Evolutionary conservation across 768 basidiomycete genomes (phyloP).

Genomic region (Boletus edulis): DNA sequence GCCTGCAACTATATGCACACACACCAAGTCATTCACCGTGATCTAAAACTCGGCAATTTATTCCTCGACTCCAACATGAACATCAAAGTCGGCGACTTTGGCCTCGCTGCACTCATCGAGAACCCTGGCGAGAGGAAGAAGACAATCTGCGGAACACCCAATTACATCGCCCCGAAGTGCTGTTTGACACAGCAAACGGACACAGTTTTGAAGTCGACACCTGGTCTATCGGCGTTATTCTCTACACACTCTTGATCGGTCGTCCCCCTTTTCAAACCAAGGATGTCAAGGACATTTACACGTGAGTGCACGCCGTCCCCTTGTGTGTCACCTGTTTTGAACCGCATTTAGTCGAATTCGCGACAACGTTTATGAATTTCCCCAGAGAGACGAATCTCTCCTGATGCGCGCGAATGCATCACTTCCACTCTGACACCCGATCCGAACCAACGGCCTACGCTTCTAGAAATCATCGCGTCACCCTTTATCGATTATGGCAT

Average conservation of each 20-base stretch:
- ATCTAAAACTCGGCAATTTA: conserved; percentile 94
- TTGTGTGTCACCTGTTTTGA: neutral
- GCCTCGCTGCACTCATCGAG: conserved; percentile 94
- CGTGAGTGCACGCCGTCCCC: conserved; percentile 45
- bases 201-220: conserved; percentile 99
- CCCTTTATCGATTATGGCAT: conserved; percentile 80
- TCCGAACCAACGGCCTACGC: conserved; percentile 76
- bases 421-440: conserved; percentile 82
- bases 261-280: conserved; percentile 99
- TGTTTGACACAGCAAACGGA: conserved; percentile 93
- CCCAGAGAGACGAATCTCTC: conserved; percentile 70
- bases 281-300: conserved; percentile 95
- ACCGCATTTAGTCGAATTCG: conserved; percentile 70
- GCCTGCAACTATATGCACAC: conserved; percentile 98
- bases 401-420: conserved; percentile 74
- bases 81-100: conserved; percentile 96
- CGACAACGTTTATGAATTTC: conserved; percentile 92
- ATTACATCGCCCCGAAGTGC: conserved; percentile 96
- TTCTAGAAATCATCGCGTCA: conserved; percentile 83
- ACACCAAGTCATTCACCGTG: conserved; percentile 95
- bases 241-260: conserved; percentile 92
- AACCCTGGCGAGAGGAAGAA: conserved; percentile 97
- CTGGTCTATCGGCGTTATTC: conserved; percentile 96
- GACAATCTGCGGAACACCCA: conserved; percentile 98
- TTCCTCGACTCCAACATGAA: conserved; percentile 93